Conservation (phyloP, 768 basidiomycete species). For the Leccinum incarnatum region DNA sequence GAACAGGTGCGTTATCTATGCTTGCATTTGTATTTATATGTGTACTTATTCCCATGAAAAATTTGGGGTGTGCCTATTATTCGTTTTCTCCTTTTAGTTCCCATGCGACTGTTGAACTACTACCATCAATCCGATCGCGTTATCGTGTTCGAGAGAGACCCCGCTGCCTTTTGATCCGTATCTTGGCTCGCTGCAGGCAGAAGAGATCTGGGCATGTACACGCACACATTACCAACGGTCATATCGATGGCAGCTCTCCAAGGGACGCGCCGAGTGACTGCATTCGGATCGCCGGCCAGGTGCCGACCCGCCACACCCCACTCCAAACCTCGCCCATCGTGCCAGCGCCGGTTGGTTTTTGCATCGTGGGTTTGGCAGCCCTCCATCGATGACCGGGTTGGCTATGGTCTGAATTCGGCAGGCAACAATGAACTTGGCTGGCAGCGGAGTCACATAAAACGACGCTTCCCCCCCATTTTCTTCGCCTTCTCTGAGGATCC, state of each 20-base stretch:
- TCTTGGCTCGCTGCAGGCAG: background rate
- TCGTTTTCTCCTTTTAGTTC: background rate
- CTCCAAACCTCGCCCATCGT: background rate
- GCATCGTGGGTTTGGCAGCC: background rate
- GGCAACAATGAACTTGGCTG: background rate
- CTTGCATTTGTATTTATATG: background rate
- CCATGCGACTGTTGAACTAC: background rate
- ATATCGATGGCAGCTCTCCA: constrained; percentile 1
- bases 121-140: background rate
- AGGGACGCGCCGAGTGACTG: background rate
- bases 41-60: background rate
- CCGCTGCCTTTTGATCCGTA: background rate
- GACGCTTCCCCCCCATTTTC: too few relatives aligned
- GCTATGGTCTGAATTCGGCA: background rate
- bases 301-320: background rate
- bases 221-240: background rate
- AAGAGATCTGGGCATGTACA: background rate
- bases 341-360: background rate
- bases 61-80: background rate
- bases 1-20: background rate
- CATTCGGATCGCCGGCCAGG: background rate
- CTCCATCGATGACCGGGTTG: background rate
- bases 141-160: background rate
- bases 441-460: background rate
- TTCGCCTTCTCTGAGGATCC: rapidly evolving